Base-by-base conservation (phyloP, 2,329 filamentous ascomycete species). In the Chaetomium sp. region DNA sequence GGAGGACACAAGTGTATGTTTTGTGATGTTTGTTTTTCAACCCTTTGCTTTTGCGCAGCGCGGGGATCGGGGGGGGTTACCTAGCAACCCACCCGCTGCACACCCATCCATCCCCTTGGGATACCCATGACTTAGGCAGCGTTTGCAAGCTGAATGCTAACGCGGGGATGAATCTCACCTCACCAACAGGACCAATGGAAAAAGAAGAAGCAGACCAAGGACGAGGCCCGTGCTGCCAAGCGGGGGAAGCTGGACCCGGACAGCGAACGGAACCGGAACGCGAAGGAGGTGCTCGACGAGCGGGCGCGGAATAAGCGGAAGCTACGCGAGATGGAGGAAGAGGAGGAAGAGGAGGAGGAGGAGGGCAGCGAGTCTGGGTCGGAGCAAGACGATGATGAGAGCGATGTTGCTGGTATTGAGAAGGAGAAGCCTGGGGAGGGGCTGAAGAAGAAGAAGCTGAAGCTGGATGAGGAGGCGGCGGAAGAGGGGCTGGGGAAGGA, bases 201-300 rank as follows among this genome's bases (percentile, higher is more conserved):
- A 70, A 87, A 87, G 68, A 95, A 94, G 75, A 97, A 97, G 77
- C 91, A 97, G 74, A 92, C 90, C 50, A 96, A 95, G 70, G 88
- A 90, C 71, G 82, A 96, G 71, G 89, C 89, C 57, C 83, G 84
- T 59, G 85, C 87, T 63, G 88, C 90, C 54, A 91, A 91, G 74
- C 82, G 86, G 68, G 89, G 88, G 58, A 97, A 96, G 74, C 80
- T 97, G 42, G 89, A 97, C 66, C 91, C 94, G 33, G 89, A 92
- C 62, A 91, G 90, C 67, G 85, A 87, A 59, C 70, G 80, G 62
- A 94, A 95, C 76, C 77, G 76, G 61, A 94, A 85, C 62, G 92
- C 91, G 59, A 92, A 95, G 70, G 91, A 97, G 71, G 84, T 96
- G 59, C 87, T 95, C 83, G 90, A 95, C 63, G 91, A 95, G 68